phyloP scores from a whole-genome alignment of 768 basidiomycete species.

The Clathrus columnatus region DNA sequence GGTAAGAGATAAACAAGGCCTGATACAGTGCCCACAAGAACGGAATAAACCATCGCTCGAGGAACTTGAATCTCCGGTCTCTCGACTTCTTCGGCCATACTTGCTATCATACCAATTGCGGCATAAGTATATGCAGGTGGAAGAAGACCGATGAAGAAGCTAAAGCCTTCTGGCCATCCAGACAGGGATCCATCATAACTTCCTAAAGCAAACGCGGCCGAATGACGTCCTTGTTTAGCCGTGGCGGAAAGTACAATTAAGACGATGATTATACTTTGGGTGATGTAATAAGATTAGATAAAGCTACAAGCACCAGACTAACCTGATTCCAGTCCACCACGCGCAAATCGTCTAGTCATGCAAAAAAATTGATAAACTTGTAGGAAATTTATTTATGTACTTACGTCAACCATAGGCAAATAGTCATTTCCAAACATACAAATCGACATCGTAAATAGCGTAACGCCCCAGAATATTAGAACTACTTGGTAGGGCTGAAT shows the following conservation, averaged over 20 bases:
- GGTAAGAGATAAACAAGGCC: conserved; percentile 54
- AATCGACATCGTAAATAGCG: conserved; percentile 36
- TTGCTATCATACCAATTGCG: conserved; percentile 58
- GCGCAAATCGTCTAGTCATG: conserved; percentile 42
- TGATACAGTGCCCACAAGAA: conserved; percentile 42
- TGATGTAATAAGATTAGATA: not conserved
- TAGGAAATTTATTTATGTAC: conserved; percentile 6
- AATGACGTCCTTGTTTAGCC: conserved; percentile 44
- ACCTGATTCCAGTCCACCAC: conserved; percentile 53
- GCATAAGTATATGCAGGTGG: conserved; percentile 44
- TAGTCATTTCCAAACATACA: conserved; percentile 49
- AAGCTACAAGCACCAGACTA: conserved; percentile 12
- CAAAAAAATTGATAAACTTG: conserved; percentile 4
- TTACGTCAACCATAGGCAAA: conserved; percentile 42
- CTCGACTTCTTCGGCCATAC: conserved; percentile 61
- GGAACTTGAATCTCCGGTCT: conserved; percentile 49
- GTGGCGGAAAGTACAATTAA: conserved; percentile 48
- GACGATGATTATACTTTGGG: conserved; percentile 37
- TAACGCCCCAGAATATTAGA: conserved; percentile 48
- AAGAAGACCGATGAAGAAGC: conserved; percentile 51
- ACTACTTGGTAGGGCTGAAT: conserved; percentile 51
- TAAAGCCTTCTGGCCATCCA: conserved; percentile 61
- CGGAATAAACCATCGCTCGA: conserved; percentile 42
- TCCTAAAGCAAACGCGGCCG: conserved; percentile 47
- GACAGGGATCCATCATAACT: conserved; percentile 55